phyloP scores from a whole-genome alignment of 2,329 filamentous ascomycete species.

The Macrophomina tecta region DNA sequence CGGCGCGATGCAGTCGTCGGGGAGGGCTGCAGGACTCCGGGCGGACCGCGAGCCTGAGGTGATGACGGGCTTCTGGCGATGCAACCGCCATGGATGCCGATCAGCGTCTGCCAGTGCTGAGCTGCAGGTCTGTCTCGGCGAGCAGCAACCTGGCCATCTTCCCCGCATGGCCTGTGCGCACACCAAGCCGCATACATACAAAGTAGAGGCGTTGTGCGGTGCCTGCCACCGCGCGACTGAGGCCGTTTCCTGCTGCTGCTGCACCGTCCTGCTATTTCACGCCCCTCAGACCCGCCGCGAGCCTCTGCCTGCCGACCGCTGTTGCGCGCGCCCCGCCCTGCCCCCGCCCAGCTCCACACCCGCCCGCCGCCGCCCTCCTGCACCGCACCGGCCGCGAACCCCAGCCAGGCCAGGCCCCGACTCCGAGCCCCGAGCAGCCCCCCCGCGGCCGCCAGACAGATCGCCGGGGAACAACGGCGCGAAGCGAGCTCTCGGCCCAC shows the following conservation, averaged over 20 bases:
- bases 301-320: background rate
- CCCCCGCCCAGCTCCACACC: constrained; percentile 7
- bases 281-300: background rate
- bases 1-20: constrained; percentile 9
- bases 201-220: constrained; percentile 20
- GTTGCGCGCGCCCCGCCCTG: constrained; percentile 5
- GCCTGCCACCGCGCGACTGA: constrained; percentile 4
- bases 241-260: background rate
- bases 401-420: background rate
- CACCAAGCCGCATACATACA: constrained; percentile 17
- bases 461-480: constrained; percentile 23
- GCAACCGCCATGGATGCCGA: constrained; percentile 22
- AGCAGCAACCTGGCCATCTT: constrained; percentile 19
- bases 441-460: constrained; percentile 25
- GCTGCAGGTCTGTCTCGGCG: constrained; percentile 24
- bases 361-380: background rate
- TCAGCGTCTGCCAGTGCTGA: constrained; percentile 15
- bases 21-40: constrained; percentile 16
- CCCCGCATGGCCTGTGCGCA: constrained; percentile 21
- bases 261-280: background rate
- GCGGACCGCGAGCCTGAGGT: constrained; percentile 21
- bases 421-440: background rate
- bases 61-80: constrained; percentile 25
- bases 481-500: constrained; percentile 25
- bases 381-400: background rate